Evolutionary conservation across 2,329 filamentous ascomycete species (phyloP).

Genomic region (Talaromyces piceae): DNA sequence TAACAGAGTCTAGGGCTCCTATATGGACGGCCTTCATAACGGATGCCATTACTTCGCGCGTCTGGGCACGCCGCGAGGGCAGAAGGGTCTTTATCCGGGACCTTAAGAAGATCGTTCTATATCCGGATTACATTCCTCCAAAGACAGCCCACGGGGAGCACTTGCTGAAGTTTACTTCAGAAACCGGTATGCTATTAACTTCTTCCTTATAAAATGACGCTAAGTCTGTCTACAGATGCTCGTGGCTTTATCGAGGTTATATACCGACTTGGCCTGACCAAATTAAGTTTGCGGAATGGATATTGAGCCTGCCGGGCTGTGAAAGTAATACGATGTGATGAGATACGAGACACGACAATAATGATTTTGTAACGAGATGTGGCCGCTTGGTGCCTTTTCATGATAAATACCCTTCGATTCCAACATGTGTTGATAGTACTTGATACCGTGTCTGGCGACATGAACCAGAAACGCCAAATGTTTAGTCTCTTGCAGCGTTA

Average conservation of each 20-base stretch:
- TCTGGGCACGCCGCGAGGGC: conserved; percentile 42
- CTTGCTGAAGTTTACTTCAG: conserved; percentile 31
- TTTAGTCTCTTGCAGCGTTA: background rate
- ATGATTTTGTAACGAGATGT: background rate
- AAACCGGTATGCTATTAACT: conserved; percentile 21
- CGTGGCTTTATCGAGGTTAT: conserved; percentile 30
- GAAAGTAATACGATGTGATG: background rate
- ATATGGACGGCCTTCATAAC: conserved; percentile 56
- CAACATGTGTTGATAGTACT: background rate
- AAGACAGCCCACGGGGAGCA: conserved; percentile 29
- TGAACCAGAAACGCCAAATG: background rate
- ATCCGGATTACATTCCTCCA: conserved; percentile 42
- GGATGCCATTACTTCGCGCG: conserved; percentile 37
- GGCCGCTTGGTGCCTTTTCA: background rate
- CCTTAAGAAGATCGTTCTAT: conserved; percentile 47
- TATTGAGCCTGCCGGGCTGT: no score
- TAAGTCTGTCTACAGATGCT: conserved; percentile 25
- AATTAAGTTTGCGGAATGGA: background rate
- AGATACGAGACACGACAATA: background rate
- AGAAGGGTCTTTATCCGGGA: conserved; percentile 43
- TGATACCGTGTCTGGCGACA: background rate
- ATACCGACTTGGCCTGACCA: conserved; percentile 18
- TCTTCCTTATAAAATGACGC: background rate
- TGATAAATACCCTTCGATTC: background rate
- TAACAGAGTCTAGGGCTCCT: conserved; percentile 36